Evolutionary conservation across 2,329 filamentous ascomycete genomes (phyloP), one percentile per base, ranked within the genome.

Genomic region (Diaporthe aspalathi): DNA sequence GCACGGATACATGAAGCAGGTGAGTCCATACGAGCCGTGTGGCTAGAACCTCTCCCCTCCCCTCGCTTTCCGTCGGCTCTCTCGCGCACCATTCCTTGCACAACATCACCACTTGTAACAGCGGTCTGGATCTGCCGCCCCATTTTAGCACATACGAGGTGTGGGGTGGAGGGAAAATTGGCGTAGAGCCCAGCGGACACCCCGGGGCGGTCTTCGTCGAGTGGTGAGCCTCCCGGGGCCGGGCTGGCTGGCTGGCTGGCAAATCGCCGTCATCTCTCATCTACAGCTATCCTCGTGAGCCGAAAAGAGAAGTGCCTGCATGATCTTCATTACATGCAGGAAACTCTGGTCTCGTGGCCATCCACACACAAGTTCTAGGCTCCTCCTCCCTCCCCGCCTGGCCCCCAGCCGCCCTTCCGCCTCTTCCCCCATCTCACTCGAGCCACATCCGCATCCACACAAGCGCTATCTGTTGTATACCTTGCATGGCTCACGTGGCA

Each of bases 1-100:
- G 94, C 95, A 63, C 92, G 89, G 79, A 91, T 99, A 74, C 88
- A 97, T 77, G 97, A 99, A 92, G 96, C 93, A 87, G 96, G 94
- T 95, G 84, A 86, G 93, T 88, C 47, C 35, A 52, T 45, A 62
- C 35, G 35, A 38, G 52, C 73, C 73, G 72, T 70, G 75, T 73
- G 29, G 29, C 29, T 38, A 50, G 7, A 50, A 38, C 9, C 35
- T 38, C 56, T 50, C 32, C 32, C 32, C 12, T 27, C 52, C 77
- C 75, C 74, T 79, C 75, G 73, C 73, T 77, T 77, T 80, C 66
- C 76, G 67, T 78, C 74, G 76, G 78, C 76, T 77, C 29, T 73
- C n/a, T 54, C 32, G 27, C 53, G 22, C 56, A 53, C 45, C 35
- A n/a, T 29, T n/a, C 57, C 70, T 73, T 45, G 71, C 68, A 68